These are phyloP conservation scores for Tolypocladium nubicola DNA, from an alignment of 2,329 filamentous ascomycete genomes.

Conservation along the genomic window DNA sequence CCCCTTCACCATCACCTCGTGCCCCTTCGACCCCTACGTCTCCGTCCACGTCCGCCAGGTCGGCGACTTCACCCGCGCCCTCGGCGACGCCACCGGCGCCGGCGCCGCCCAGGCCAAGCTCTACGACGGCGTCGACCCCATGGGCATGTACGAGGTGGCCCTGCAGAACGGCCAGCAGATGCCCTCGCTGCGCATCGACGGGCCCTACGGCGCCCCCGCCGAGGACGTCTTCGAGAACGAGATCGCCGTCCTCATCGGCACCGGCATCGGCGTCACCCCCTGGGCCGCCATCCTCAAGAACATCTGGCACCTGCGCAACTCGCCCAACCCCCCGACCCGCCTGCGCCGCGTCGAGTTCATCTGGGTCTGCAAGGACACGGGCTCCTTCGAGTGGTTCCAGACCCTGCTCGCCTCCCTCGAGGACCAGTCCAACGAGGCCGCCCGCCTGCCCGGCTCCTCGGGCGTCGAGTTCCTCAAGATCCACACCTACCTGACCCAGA, in stretches of 20 bases:
- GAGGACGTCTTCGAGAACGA: slow-evolving; percentile 96
- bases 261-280: slow-evolving; percentile 77
- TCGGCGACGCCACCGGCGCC: slow-evolving; percentile 93
- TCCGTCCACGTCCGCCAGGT: slow-evolving; percentile 94
- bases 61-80: slow-evolving; percentile 85
- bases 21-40: slow-evolving; percentile 89
- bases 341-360: slow-evolving; percentile 96
- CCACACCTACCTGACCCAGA: slow-evolving; percentile 94
- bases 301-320: slow-evolving; percentile 91
- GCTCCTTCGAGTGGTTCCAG: slow-evolving; percentile 98
- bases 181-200: slow-evolving; percentile 83
- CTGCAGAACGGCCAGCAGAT: slow-evolving; percentile 88
- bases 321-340: slow-evolving; percentile 78
- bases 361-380: slow-evolving; percentile 95
- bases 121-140: slow-evolving; percentile 81
- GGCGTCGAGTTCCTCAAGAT: slow-evolving; percentile 86
- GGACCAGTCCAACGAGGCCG: slow-evolving; percentile 64
- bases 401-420: slow-evolving; percentile 85
- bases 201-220: slow-evolving; percentile 90
- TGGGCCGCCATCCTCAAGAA: slow-evolving; percentile 90
- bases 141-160: slow-evolving; percentile 97
- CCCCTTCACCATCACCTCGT: slow-evolving; percentile 97
- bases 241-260: slow-evolving; percentile 76
- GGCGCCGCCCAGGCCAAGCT: slow-evolving; percentile 79
- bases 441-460: slow-evolving; percentile 55